Base-by-base conservation (phyloP, 306 rosid species). In the Bauhinia variegata region DNA sequence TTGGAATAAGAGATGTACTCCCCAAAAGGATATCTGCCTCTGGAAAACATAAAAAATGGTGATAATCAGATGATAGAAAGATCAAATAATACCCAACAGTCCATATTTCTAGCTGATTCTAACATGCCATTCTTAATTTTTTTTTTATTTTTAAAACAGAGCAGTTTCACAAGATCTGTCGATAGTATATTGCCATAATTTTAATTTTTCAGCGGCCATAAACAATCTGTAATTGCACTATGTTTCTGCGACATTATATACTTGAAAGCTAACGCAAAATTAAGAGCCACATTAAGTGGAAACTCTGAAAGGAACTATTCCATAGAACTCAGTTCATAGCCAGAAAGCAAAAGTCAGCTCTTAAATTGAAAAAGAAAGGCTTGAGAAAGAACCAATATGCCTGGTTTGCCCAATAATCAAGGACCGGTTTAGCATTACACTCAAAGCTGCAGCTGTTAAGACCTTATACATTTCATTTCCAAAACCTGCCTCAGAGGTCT, bases 401-500 rank as follows among this genome's bases (percentile, higher is more conserved):
- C 97, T 93, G 97, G 98, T 93, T 88, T 93, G 98, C 78, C 97
- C 97, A 78, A 93, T 84, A 86, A 93, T 88, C 72, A 93, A 84
- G 78, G 98, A 93, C 82, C 97, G 96, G 85, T 93, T 89, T 63
- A 93, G 75, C 95, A 93, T 86, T 68, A 88, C 58, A 73, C 98
- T 89, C 76, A 93, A 78, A n/a, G 96, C 86, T 4, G 96, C 98
- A 43, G 86, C 91, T 59, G 86, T 84, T 56, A 93, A 72, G 63
- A 93, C 80, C 80, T 93, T 93, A 91, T 93, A 93, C 98, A 93
- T 93, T 83, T 93, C 98, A 65, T 93, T 93, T 77, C 98, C 98
- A 39, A 93, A 83, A 44, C 98, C 98, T 19, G 98, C 98, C 77
- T 93, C 97, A 0, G 98, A 79, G 54, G 97, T 77, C 85, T 93